These are phyloP conservation scores for Cutaneotrichosporon sp. DNA, from an alignment of 1,284 basidiomycete species.

Conservation along the genomic window DNA sequence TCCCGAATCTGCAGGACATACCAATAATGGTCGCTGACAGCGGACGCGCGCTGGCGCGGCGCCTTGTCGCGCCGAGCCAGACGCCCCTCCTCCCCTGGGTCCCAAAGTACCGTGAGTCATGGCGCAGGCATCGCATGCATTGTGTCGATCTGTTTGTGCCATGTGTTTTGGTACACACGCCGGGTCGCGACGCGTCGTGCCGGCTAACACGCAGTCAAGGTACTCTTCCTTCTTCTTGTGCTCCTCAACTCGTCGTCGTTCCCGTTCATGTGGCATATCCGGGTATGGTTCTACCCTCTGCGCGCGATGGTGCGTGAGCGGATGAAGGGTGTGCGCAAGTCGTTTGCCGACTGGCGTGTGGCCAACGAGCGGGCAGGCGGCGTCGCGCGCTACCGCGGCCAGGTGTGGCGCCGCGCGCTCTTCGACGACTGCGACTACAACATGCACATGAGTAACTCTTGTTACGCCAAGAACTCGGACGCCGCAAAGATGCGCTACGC, in stretches of 20 bases:
- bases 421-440: slow-evolving; percentile 49
- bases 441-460: slow-evolving; percentile 46
- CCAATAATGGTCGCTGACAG: slow-evolving; percentile 2
- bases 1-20: not conserved
- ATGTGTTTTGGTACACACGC: not conserved
- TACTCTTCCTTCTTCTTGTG: slow-evolving; percentile 38
- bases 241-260: slow-evolving; percentile 41
- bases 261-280: slow-evolving; percentile 45
- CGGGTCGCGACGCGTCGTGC: not conserved
- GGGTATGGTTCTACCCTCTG: slow-evolving; percentile 37
- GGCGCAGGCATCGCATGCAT: not conserved
- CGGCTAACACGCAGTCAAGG: slow-evolving; percentile 33
- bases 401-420: slow-evolving; percentile 31
- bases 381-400: slow-evolving; percentile 22
- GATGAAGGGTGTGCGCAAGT: slow-evolving; percentile 26
- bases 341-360: slow-evolving; percentile 29
- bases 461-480: slow-evolving; percentile 53
- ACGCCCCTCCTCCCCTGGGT: slow-evolving; percentile 41
- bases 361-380: slow-evolving; percentile 24
- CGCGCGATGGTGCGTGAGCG: slow-evolving; percentile 24
- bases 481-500: slow-evolving; percentile 52
- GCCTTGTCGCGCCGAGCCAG: slow-evolving; percentile 12
- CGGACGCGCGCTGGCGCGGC: slow-evolving; percentile 4
- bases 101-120: slow-evolving; percentile 37
- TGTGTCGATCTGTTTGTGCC: not conserved